Percentiles rank a stretch among this genome's conserved stretches.
Evolutionary conservation across 495 filamentous ascomycete genomes (phyloP).

Genomic region (Trichoderma orchidacearum): DNA sequence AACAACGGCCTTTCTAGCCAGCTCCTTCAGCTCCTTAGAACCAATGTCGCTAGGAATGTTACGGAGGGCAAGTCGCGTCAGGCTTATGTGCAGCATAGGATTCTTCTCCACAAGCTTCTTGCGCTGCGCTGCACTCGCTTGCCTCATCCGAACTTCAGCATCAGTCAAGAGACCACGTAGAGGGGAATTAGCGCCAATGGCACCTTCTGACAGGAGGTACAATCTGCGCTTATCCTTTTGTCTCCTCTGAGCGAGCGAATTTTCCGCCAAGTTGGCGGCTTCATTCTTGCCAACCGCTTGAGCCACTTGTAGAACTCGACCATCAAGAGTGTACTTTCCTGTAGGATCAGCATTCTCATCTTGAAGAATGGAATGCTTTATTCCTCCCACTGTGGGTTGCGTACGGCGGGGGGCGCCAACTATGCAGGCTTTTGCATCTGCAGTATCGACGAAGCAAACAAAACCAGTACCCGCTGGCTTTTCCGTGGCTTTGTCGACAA

Average conservation of each 20-base stretch:
- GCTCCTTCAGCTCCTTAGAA: conserved; percentile 79
- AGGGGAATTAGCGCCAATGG: conserved; percentile 54
- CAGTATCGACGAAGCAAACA: conserved; percentile 73
- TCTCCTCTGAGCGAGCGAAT: conserved; percentile 45
- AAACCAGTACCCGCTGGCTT: conserved; percentile 87
- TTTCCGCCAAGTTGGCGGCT: conserved; percentile 59
- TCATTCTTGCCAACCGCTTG: conserved; percentile 71
- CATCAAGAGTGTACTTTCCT: conserved; percentile 79
- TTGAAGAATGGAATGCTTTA: conserved; percentile 72
- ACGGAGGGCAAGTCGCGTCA: conserved; percentile 86
- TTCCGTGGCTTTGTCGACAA: conserved; percentile 71
- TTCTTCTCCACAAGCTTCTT: conserved; percentile 83
- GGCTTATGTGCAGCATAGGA: conserved; percentile 73
- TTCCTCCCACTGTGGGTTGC: not conserved
- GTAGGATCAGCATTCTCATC: conserved; percentile 61
- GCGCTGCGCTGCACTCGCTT: conserved; percentile 76
- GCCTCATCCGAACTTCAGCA: conserved; percentile 73
- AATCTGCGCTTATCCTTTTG: conserved; percentile 84
- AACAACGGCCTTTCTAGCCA: conserved; percentile 81
- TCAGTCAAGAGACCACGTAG: conserved; percentile 64
- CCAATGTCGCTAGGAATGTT: conserved; percentile 78
- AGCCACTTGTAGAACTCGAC: conserved; percentile 70
- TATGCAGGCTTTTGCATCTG: conserved; percentile 61
- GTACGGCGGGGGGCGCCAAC: conserved; percentile 50
- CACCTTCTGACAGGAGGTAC: conserved; percentile 80